Evolutionary conservation across 768 basidiomycete species (phyloP), one percentile per base, ranked within the genome.

Genomic region (Suillus sp.): DNA sequence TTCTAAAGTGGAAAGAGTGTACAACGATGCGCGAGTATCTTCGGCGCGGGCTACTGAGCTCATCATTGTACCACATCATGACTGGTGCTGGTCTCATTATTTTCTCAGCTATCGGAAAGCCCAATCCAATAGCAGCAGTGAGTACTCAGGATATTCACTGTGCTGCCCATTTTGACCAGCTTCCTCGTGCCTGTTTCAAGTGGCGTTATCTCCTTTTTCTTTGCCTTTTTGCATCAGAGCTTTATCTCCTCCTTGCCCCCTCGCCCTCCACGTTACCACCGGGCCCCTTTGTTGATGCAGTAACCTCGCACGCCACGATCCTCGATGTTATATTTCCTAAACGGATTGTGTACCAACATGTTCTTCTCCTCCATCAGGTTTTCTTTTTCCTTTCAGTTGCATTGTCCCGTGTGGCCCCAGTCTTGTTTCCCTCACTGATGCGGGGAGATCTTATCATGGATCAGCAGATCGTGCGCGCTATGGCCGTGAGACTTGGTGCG

Each of bases 171-270:
- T 59, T 48, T 68, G 14, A 65, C 59, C 38, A 9, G 61, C 70
- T 56, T 68, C 59, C 32, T 56, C 61, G 42, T 18, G 59, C 60
- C 9, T 58, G 11, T 38, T 25, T 64, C 56, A 68, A 93, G 92
- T 95, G 93, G 93, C 86, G 92, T 18, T 92, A 90, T 73, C 75
- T 89, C 59, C 77, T 92, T n/a, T 91, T 88, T 68, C 75, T 83
- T n/a, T 76, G 81, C 34, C 75, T 88, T 59, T 81, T 88, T 54
- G 81, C 83, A 5, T 80, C 82, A 14, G 92, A 94, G 71, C 76
- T 93, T 59, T 78, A 81, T 27, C 83, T 92, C 62, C 79, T 92
- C 51, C 79, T 94, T 59, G 79, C 84, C 0, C 86, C 88, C 0
- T 82, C 85, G 25, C 80, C 81, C 0, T 68, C 78, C n/a, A 53